Evolutionary conservation across 768 basidiomycete species (phyloP), one percentile per base, ranked within the genome.

Genomic region (Dictyophora rubrovolvata): DNA sequence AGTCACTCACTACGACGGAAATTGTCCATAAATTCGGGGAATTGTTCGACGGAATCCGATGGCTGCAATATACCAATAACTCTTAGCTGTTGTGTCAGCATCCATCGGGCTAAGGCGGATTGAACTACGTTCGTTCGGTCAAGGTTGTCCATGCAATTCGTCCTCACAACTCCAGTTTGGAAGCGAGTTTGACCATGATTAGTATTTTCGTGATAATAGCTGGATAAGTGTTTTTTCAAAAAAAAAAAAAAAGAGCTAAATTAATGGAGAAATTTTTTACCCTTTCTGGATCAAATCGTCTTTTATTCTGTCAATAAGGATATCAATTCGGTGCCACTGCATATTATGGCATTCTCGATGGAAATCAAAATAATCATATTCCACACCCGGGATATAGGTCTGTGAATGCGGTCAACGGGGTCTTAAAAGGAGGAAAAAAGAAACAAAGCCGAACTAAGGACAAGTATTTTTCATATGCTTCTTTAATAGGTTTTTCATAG

Each of bases 91-190:
- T 77, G 73, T 61, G 83, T 86, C 49, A 98, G 75, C 1, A 81
- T 85, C 81, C 85, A 89, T 69, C 89, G 92, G 16, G 89, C 96
- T 53, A 98, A 71, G 12, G 94, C 82, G 17, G 90, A 87, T 70
- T 99, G 96, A 5, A 93, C 88, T 48, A 99, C 95, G 70, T 98
- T 98, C 50, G 96, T 99, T 53, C 96, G 82, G 68, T 99, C 96
- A 60, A 97, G 75, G 66, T 86, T 88, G 70, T 97, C 95, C 96
- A 96, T 96, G 72, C 96, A 98, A 69, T 98, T 99, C 8, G 93
- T 94, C 49, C 96, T 82, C 48, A 96, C 83, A 51, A 82, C 78
- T 18, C 93, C 93, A 20, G 68, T 75, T 67, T 99, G 96, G 36
- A 78, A 71, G 59, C 74, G 76, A 21, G 82, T 70, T 0, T 83